Conservation (phyloP, 1,284 basidiomycete genomes). For the Mycena sp. region DNA sequence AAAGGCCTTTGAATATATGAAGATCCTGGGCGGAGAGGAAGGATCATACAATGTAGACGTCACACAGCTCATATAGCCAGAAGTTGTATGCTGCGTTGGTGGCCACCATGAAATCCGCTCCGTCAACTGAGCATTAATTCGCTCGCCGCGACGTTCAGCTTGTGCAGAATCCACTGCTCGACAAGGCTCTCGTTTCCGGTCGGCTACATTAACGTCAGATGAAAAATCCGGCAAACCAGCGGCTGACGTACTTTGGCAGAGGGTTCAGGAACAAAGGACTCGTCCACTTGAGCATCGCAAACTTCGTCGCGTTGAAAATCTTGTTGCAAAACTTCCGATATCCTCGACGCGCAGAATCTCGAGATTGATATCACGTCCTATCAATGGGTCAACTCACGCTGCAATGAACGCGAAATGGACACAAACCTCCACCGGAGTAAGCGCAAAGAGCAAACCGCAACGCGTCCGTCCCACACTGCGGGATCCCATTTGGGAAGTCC, state of each 20-base stretch:
- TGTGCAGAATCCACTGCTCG: slow-evolving; percentile 96
- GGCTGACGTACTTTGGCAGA: slow-evolving; percentile 65
- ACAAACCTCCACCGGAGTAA: slow-evolving; percentile 86
- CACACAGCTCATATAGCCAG: slow-evolving; percentile 99
- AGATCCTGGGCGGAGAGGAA: background rate
- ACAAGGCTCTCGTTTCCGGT: slow-evolving; percentile 92
- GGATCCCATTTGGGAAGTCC: slow-evolving; percentile 99
- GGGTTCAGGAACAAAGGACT: slow-evolving; percentile 79
- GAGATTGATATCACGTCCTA: slow-evolving; percentile 92
- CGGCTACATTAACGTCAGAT: slow-evolving; percentile 57
- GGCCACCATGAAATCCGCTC: slow-evolving; percentile 92
- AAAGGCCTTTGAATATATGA: slow-evolving; percentile 2
- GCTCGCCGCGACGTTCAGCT: slow-evolving; percentile 84
- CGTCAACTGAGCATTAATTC: slow-evolving; percentile 83
- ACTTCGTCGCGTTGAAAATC: slow-evolving; percentile 99
- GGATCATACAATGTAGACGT: slow-evolving; percentile 90
- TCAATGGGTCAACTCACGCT: slow-evolving; percentile 37
- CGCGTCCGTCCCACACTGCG: slow-evolving; percentile 98
- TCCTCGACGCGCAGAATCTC: slow-evolving; percentile 97
- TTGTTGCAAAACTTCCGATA: slow-evolving; percentile 99
- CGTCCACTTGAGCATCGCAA: slow-evolving; percentile 96
- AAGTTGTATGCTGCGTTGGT: slow-evolving; percentile 91
- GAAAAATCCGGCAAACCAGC: slow-evolving; percentile 3
- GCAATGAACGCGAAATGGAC: slow-evolving; percentile 30
- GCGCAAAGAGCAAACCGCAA: slow-evolving; percentile 95